phyloP scores from a whole-genome alignment of 2,329 filamentous ascomycete genomes.

The Colletotrichum eremochloae region DNA sequence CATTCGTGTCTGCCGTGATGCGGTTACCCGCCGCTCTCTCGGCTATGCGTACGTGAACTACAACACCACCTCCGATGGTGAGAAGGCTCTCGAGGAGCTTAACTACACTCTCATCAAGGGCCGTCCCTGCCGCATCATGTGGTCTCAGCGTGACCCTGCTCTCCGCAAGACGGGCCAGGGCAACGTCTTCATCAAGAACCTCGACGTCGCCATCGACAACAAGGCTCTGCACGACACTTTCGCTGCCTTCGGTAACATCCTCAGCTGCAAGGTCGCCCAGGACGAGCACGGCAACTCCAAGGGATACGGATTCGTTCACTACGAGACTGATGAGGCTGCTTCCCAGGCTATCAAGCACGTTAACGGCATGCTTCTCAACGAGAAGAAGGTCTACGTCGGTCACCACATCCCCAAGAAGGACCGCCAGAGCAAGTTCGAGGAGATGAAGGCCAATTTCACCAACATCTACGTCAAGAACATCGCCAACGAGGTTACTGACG shows the following conservation, averaged over 20 bases:
- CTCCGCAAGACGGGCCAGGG: conserved; percentile 99
- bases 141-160: conserved; percentile 99
- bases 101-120: conserved; percentile 99
- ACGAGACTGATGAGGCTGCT: conserved; percentile 98
- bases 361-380: conserved; percentile 99
- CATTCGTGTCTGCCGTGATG: conserved; percentile 99
- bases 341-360: conserved; percentile 99
- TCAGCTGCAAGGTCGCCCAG: conserved; percentile 99
- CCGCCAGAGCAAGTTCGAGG: conserved; percentile 99
- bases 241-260: conserved; percentile 97
- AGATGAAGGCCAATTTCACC: conserved; percentile 99
- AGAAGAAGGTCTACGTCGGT: conserved; percentile 99
- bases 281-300: conserved; percentile 97
- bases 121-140: conserved; percentile 99
- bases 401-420: conserved; percentile 99
- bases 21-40: conserved; percentile 97
- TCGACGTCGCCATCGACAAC: conserved; percentile 99
- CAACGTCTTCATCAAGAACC: conserved; percentile 99
- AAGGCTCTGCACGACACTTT: conserved; percentile 99
- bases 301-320: conserved; percentile 99
- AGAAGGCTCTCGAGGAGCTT: conserved; percentile 98
- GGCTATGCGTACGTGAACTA: conserved; percentile 99
- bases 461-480: conserved; percentile 99
- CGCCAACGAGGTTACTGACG: conserved; percentile 84
- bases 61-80: conserved; percentile 95